phyloP scores from a whole-genome alignment of 2,329 filamentous ascomycete genomes.

The Aureobasidium sp. region DNA sequence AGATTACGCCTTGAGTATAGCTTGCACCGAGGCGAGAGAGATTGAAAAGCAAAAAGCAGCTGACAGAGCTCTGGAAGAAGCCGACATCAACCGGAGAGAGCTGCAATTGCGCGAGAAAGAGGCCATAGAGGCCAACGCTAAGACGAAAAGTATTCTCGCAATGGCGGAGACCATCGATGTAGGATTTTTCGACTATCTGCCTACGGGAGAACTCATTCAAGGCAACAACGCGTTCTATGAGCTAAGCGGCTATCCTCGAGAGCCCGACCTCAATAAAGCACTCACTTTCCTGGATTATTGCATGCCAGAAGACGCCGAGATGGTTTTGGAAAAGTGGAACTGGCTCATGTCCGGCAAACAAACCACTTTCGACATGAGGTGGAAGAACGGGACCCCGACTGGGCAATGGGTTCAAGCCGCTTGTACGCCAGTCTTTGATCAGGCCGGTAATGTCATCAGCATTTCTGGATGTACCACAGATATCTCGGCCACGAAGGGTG shows the following conservation, averaged over 20 bases:
- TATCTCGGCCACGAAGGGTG: slow-evolving; percentile 12
- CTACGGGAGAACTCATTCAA: neutral
- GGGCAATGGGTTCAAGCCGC: slow-evolving; percentile 22
- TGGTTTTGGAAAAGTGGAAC: neutral
- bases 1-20: neutral
- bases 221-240: neutral
- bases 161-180: neutral
- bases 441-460: slow-evolving; percentile 17
- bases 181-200: neutral
- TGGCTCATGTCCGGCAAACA: neutral
- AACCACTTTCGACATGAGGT: neutral
- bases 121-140: neutral
- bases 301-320: neutral
- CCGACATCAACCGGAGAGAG: neutral
- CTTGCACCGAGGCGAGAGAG: neutral
- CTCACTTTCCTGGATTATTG: neutral
- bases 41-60: neutral
- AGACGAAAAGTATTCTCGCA: neutral
- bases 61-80: neutral
- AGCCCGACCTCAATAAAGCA: neutral
- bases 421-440: slow-evolving; percentile 20
- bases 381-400: slow-evolving; percentile 15
- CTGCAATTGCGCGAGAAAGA: neutral
- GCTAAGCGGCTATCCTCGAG: neutral
- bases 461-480: slow-evolving; percentile 23